Conservation (phyloP, 192 early-diverging fungal genomes). For the Entomortierella chlamydospora region DNA sequence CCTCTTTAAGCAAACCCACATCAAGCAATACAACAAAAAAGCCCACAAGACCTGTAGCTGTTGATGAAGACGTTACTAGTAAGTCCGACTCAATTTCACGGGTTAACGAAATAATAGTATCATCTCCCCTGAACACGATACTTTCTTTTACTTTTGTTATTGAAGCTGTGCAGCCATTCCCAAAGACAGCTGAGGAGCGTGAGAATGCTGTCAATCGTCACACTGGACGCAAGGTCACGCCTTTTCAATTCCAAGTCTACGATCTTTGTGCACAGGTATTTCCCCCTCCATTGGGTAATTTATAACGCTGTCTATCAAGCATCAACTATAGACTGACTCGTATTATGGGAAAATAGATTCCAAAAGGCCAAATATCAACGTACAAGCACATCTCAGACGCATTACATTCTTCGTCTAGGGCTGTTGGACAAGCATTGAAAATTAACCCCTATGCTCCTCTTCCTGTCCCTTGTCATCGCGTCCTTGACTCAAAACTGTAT, state of each 20-base stretch:
- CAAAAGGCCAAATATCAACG: constrained; percentile 70
- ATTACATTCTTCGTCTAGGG: constrained; percentile 68
- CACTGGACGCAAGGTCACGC: constrained; percentile 70
- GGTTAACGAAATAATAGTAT: neutral
- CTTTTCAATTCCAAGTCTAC: constrained; percentile 80
- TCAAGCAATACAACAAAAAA: neutral
- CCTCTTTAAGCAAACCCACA: neutral
- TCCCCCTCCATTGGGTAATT: too few species aligned
- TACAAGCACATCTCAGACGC: constrained; percentile 76
- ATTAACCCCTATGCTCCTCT: constrained; percentile 77
- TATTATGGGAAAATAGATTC: constrained; percentile 46
- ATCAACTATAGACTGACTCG: neutral
- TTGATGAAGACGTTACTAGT: constrained; percentile 39
- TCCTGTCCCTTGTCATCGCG: constrained; percentile 80
- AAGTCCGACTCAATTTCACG: too few species aligned
- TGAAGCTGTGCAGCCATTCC: constrained; percentile 55
- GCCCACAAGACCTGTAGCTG: constrained; percentile 5
- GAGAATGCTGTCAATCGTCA: constrained; percentile 61
- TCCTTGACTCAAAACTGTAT: constrained; percentile 68
- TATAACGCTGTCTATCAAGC: neutral
- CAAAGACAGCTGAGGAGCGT: constrained; percentile 58
- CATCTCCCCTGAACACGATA: neutral
- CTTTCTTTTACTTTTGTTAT: neutral
- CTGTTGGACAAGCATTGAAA: constrained; percentile 74
- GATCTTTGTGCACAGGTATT: constrained; percentile 72